These are phyloP conservation scores for Medicago truncatula DNA, from an alignment of 306 rosid species.

Conservation along the genomic window DNA sequence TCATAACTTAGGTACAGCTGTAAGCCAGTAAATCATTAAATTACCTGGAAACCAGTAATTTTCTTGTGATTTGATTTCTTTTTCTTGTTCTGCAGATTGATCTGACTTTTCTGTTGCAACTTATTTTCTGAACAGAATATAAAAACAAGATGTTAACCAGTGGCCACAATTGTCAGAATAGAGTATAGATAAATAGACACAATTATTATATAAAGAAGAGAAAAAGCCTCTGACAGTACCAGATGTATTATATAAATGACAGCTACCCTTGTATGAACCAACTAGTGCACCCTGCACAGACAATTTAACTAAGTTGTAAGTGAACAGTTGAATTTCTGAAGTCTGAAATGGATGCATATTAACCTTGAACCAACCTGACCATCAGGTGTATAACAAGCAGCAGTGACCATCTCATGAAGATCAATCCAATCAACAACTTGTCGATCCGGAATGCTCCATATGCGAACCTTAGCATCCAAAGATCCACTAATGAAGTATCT, in stretches of 20 bases:
- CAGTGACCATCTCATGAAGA: slow-evolving; percentile 97
- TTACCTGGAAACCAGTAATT: slow-evolving; percentile 99
- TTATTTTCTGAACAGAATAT: slow-evolving; percentile 71
- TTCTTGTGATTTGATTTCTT: slow-evolving; percentile 90
- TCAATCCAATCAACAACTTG: slow-evolving; percentile 98
- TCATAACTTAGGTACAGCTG: slow-evolving; percentile 34
- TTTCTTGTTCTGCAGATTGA: slow-evolving; percentile 95
- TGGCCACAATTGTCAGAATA: slow-evolving; percentile 33
- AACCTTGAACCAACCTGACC: slow-evolving; percentile 83
- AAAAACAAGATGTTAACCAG: slow-evolving; percentile 35
- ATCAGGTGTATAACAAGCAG: slow-evolving; percentile 99
- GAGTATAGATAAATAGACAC: background rate
- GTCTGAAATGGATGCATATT: slow-evolving; percentile 28
- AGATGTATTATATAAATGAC: slow-evolving; percentile 80
- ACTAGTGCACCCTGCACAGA: slow-evolving; percentile 88
- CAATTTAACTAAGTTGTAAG: slow-evolving; percentile 42
- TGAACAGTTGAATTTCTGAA: slow-evolving; percentile 15
- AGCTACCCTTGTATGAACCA: slow-evolving; percentile 97
- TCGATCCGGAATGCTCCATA: slow-evolving; percentile 94
- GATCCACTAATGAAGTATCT: slow-evolving; percentile 99
- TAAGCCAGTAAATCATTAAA: slow-evolving; percentile 36
- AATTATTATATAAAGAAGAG: background rate
- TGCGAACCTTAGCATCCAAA: slow-evolving; percentile 95
- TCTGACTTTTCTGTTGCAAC: slow-evolving; percentile 79
- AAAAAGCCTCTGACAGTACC: slow-evolving; percentile 55